Evolutionary conservation across 352 stramenopile genomes (phyloP).

Genomic region (Globisporangium recalcitrans): DNA sequence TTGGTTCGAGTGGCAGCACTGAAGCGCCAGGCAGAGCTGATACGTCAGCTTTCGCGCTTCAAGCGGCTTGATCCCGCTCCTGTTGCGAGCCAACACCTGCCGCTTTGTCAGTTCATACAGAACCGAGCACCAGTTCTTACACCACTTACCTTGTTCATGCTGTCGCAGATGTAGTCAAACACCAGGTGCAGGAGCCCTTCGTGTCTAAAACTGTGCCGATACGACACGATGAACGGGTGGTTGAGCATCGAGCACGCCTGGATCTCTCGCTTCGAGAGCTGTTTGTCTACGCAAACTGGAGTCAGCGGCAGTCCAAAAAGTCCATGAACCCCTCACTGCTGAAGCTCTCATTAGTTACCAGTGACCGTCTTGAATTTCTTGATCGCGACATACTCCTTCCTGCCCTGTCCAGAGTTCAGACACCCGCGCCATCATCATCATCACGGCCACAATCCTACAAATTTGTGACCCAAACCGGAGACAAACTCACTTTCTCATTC

Average conservation of each 20-base stretch:
- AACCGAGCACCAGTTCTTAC: too few species aligned
- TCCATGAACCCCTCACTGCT: not conserved
- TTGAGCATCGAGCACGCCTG: conserved; percentile 81
- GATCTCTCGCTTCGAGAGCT: conserved; percentile 74
- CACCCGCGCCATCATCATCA: not conserved
- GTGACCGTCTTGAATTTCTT: conserved; percentile 78
- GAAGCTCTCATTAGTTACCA: conserved; percentile 21
- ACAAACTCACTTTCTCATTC: conserved; percentile 30
- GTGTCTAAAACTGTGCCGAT: conserved; percentile 75
- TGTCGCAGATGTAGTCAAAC: conserved; percentile 70
- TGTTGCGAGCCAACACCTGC: conserved; percentile 55
- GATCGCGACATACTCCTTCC: conserved; percentile 65
- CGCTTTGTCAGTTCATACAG: not conserved
- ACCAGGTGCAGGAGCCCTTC: conserved; percentile 73
- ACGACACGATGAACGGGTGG: conserved; percentile 76
- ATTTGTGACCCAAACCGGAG: not conserved
- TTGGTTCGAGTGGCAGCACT: conserved; percentile 72
- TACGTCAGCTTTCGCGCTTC: conserved; percentile 49
- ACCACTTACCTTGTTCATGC: conserved; percentile 64
- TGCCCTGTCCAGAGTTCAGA: conserved; percentile 27
- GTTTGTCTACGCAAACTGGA: conserved; percentile 38
- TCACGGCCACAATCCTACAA: not conserved
- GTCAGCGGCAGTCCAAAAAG: not conserved
- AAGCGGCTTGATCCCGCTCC: conserved; percentile 48
- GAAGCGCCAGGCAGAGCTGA: conserved; percentile 69